These are phyloP conservation scores for Parachaetomium inaequale DNA, from an alignment of 495 filamentous ascomycete genomes.

Conservation along the genomic window DNA sequence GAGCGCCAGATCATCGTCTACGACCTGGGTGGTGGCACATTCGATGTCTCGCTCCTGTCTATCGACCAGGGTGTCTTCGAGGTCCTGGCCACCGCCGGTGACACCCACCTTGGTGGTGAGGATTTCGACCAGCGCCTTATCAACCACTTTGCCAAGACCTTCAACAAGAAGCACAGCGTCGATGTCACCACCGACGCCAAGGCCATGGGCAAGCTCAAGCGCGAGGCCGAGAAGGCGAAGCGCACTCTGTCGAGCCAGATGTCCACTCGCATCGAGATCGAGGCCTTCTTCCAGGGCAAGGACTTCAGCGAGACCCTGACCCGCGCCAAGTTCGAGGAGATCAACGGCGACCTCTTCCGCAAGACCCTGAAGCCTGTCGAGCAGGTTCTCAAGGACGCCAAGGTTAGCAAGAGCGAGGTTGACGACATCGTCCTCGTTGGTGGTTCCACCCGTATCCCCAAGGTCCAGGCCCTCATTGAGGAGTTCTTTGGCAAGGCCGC, in stretches of 20 bases:
- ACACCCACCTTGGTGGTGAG: conserved; percentile 99
- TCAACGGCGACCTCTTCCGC: conserved; percentile 98
- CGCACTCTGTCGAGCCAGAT: conserved; percentile 97
- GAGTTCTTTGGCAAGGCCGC: conserved; percentile 98
- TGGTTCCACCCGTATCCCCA: conserved; percentile 95
- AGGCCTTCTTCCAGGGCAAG: conserved; percentile 93
- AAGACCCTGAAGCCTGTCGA: conserved; percentile 98
- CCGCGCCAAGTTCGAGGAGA: conserved; percentile 98
- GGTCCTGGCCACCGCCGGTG: conserved; percentile 96
- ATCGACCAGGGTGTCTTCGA: conserved; percentile 98
- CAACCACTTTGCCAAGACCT: conserved; percentile 94
- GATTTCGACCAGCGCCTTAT: conserved; percentile 99
- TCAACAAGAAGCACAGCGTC: conserved; percentile 97
- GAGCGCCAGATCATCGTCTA: conserved; percentile 94
- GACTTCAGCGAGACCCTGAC: conserved; percentile 99
- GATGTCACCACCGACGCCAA: conserved; percentile 93
- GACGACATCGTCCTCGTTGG: conserved; percentile 89
- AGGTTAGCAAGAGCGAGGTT: conserved; percentile 82
- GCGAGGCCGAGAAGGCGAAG: conserved; percentile 99
- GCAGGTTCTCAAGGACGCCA: conserved; percentile 90
- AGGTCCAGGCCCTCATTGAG: conserved; percentile 90
- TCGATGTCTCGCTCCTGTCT: conserved; percentile 97
- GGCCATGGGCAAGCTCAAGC: conserved; percentile 99
- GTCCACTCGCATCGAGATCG: conserved; percentile 97
- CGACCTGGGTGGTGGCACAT: conserved; percentile 99